A percentile compares a stretch with the other conserved stretches of the same genome.
phyloP scores from a whole-genome alignment of 148 eudicot species.

The Chenopodium formosanum region DNA sequence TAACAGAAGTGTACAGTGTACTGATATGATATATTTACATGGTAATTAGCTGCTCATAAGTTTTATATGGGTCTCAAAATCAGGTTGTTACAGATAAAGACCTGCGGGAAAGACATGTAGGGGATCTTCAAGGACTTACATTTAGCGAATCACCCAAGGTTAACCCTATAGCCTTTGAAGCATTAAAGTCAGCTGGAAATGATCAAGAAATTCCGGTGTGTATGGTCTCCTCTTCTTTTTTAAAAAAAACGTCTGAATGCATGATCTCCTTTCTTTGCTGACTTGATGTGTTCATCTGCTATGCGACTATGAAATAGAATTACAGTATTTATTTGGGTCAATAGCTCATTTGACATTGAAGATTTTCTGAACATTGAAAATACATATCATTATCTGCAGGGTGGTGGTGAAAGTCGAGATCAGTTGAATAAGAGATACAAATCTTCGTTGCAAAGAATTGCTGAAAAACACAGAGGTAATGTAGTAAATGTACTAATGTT shows the following conservation, averaged over 20 bases:
- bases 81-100: constrained; percentile 67
- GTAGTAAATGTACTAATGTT: too few relatives aligned
- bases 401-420: constrained; percentile 87
- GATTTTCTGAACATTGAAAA: neutral
- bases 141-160: constrained; percentile 41
- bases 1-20: neutral
- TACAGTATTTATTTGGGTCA: neutral
- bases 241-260: too few relatives aligned
- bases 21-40: neutral
- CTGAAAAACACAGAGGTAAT: constrained; percentile 67
- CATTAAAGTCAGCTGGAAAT: constrained; percentile 41
- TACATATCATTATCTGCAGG: constrained; percentile 39
- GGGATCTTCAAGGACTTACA: constrained; percentile 76
- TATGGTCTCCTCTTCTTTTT: neutral
- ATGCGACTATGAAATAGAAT: neutral
- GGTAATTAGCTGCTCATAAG: neutral
- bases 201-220: constrained; percentile 78
- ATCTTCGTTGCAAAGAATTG: constrained; percentile 60
- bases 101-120: constrained; percentile 79
- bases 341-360: neutral
- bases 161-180: constrained; percentile 56
- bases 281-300: neutral
- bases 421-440: constrained; percentile 72
- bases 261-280: too few relatives aligned
- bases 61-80: neutral